Base-by-base conservation (phyloP, 2,329 filamentous ascomycete species). In the Pseudocercospora musae region DNA sequence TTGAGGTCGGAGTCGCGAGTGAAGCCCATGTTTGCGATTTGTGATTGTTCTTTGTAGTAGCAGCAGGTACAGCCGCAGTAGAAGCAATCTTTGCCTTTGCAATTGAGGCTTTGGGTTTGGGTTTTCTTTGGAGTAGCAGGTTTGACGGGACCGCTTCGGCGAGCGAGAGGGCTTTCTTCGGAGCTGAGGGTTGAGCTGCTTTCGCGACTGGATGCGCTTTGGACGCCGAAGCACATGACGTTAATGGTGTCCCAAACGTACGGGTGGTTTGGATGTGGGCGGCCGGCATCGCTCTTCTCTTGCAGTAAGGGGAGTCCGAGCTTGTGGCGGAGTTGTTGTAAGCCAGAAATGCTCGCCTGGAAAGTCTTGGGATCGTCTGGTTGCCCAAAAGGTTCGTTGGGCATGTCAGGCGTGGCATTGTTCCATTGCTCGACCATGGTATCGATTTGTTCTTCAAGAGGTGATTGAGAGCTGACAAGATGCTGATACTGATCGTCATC, bases 241-340 rank as follows among this genome's bases (percentile, higher is more conserved):
- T 64, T 64, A 37, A 59, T 57, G 1, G 61, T 62, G 21, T 63
- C 50, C 64, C 64, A 66, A 4, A 37, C 55, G 42, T 64, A 66
- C 11, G 42, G 29, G 42, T 66, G 64, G 25, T 62, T 60, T 5
- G 64, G 64, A 40, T 66, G 64, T 13, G 48, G 60, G 4, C 56
- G 58, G 23, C 62, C 56, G 11, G 31, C 40, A 2, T 57, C 61
- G 18, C 29, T 46, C 46, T 49, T 60, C 25, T 54, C 49, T 29
- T 62, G 27, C 11, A 66, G 64, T 11, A 59, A 57, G 7, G 62
- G 58, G 2, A 64, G 33, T 9, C 56, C 58, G 21, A 66, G 59
- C n/a, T 53, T 46, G 37, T 48, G 56, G 8, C 64, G 64, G 27
- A 66, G 37, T 21, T 59, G 31, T 23, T 66, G 60, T 8, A 55